Conservation (phyloP, 1,284 basidiomycete species). For the Apiotrichum domesticum region DNA sequence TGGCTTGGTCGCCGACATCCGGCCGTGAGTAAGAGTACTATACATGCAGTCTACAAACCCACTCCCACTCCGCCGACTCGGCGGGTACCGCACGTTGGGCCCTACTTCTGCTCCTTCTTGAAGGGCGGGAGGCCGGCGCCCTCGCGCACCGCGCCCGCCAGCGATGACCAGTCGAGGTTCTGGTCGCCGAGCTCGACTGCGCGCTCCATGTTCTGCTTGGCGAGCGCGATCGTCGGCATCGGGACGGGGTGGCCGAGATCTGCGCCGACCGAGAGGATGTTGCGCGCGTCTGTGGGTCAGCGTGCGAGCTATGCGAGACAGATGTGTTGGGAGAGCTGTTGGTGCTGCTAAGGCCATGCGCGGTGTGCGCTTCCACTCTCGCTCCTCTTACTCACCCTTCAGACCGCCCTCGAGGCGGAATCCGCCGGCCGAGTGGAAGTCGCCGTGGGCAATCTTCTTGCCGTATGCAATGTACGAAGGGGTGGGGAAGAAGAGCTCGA, state of each 20-base stretch:
- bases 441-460: conserved; percentile 34
- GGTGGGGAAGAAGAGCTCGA: conserved; percentile 31
- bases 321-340: no score
- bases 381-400: conserved; percentile 25
- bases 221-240: conserved; percentile 27
- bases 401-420: conserved; percentile 34
- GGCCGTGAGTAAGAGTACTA: no score
- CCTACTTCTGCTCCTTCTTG: conserved; percentile 3
- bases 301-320: no score
- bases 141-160: conserved; percentile 19
- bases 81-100: not conserved
- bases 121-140: conserved; percentile 23
- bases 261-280: conserved; percentile 16
- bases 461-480: conserved; percentile 36
- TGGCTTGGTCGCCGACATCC: no score
- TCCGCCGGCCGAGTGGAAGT: conserved; percentile 23
- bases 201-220: conserved; percentile 23
- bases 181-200: conserved; percentile 24
- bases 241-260: conserved; percentile 24
- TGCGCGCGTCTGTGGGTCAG: conserved; percentile 14
- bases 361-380: no score
- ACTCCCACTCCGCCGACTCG: no score
- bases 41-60: no score
- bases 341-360: no score
- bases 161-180: conserved; percentile 25